Evolutionary conservation across 2,329 filamentous ascomycete genomes (phyloP).

Genomic region (Aspergillus carbonarius): DNA sequence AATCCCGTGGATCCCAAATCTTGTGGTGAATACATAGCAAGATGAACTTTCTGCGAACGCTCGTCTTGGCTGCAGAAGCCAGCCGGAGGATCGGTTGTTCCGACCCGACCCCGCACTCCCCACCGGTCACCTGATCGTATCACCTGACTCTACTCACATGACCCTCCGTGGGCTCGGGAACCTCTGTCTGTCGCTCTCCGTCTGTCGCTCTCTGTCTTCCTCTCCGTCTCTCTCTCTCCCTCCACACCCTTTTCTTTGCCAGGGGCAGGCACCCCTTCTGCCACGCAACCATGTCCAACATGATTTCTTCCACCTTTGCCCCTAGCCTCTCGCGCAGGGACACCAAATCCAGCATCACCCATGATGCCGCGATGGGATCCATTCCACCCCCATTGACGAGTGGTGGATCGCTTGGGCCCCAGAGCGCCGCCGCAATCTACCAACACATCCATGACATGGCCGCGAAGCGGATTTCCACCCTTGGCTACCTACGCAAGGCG

Average conservation of each 20-base stretch:
- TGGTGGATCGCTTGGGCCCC: slow-evolving; percentile 39
- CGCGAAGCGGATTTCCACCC: slow-evolving; percentile 87
- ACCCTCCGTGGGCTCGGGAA: too few species aligned
- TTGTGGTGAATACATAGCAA: too few species aligned
- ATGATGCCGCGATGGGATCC: slow-evolving; percentile 24
- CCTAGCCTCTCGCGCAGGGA: slow-evolving; percentile 36
- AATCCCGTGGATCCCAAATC: too few species aligned
- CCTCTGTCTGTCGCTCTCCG: too few species aligned
- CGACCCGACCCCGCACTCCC: too few species aligned
- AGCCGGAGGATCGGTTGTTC: too few species aligned
- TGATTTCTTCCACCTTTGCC: slow-evolving; percentile 37
- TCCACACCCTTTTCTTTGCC: background rate
- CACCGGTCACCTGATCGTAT: too few species aligned
- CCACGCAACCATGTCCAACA: slow-evolving; percentile 11
- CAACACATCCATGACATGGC: slow-evolving; percentile 78
- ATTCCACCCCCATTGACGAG: slow-evolving; percentile 34
- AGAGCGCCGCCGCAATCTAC: slow-evolving; percentile 58
- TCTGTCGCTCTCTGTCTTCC: too few species aligned
- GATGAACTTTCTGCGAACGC: too few species aligned
- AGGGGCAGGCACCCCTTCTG: background rate
- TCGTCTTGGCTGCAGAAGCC: too few species aligned
- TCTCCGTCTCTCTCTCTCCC: background rate
- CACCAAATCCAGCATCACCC: slow-evolving; percentile 34
- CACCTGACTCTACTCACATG: too few species aligned
- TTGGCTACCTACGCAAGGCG: slow-evolving; percentile 92